These are phyloP conservation scores for Cupressus sempervirens DNA, from an alignment of 75 land plant species.

Conservation along the genomic window DNA sequence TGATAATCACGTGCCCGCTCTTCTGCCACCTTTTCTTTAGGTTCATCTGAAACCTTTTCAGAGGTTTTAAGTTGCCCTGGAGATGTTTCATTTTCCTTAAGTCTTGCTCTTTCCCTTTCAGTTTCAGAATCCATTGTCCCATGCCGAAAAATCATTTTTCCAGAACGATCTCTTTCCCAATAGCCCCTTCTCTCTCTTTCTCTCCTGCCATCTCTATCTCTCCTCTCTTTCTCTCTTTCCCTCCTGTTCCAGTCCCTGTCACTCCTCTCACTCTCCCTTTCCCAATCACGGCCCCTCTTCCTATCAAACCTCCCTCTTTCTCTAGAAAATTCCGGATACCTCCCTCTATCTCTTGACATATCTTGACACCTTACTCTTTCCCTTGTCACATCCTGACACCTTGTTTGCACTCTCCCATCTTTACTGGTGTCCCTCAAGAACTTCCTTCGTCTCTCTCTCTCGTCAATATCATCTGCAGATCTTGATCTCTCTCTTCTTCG, in stretches of 20 bases:
- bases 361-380: conserved; percentile 6
- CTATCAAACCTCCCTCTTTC: conserved; percentile 22
- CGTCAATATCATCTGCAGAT: conserved; percentile 10
- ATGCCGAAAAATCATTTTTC: conserved; percentile 45
- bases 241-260: conserved; percentile 28
- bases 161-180: conserved; percentile 63
- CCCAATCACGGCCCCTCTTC: conserved; percentile 42
- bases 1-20: conserved; percentile 90
- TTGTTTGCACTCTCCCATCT: not conserved
- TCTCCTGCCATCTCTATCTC: conserved; percentile 25
- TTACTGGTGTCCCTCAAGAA: conserved; percentile 6
- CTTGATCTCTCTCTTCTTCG: conserved; percentile 17
- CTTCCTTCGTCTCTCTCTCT: conserved; percentile 11
- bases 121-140: conserved; percentile 54
- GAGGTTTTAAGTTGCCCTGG: conserved; percentile 12
- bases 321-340: not conserved
- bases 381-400: not conserved
- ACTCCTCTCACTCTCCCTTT: conserved; percentile 34
- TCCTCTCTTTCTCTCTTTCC: conserved; percentile 30
- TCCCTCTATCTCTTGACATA: conserved; percentile 3
- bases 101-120: conserved; percentile 27
- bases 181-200: conserved; percentile 46
- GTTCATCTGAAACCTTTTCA: conserved; percentile 34
- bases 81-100: conserved; percentile 15
- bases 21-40: conserved; percentile 52